Base-by-base conservation (phyloP, 768 basidiomycete genomes). In the Leccinum imitatum region DNA sequence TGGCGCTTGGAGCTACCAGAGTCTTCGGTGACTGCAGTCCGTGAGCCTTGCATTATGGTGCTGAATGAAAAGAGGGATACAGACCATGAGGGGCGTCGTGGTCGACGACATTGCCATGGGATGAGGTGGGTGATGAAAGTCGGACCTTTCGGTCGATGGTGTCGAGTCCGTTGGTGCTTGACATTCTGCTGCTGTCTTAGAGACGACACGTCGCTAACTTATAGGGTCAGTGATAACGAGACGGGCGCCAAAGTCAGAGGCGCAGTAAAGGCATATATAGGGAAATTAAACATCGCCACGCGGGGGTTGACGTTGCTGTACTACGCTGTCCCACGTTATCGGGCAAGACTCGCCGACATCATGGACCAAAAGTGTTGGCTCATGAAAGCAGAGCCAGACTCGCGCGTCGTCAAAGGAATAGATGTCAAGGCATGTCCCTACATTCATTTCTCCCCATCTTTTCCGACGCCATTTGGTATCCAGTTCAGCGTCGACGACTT, bases 401-500 rank as follows among this genome's bases (percentile, higher is more conserved):
- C 90, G 15, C 87, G 91, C 57, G 68, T 93, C 50, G 89, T 91
- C 47, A 94, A 92, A 71, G 92, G 91, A 48, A 90, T 87, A 65
- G 92, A 95, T 63, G 90, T 95, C 64, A 93, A 90, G 81, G 91
- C 79, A 64, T 50, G 74, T 56, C 46, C 33, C 17, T 21, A 46
- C 55, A n/a, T 37, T 15, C 17, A 15, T 31, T 14, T 11, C 37
- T 23, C 19, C 41, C 10, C 19, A 6, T 46, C 6, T 19, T 46
- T 21, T 37, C 31, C 33, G 25, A 39, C 19, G 3, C 7, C 25
- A 61, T 25, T 3, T 35, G 4, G 35, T 6, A 37, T 48, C 48
- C 59, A 92, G 90, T 94, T 94, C 69, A 90, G 89, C 60, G 85
- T 94, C 7, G 91, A 93, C 62, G 92, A 94, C 71, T 91, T 94